phyloP scores from a whole-genome alignment of 805 yeast genomes.

The Metschnikowia picachoensis region DNA sequence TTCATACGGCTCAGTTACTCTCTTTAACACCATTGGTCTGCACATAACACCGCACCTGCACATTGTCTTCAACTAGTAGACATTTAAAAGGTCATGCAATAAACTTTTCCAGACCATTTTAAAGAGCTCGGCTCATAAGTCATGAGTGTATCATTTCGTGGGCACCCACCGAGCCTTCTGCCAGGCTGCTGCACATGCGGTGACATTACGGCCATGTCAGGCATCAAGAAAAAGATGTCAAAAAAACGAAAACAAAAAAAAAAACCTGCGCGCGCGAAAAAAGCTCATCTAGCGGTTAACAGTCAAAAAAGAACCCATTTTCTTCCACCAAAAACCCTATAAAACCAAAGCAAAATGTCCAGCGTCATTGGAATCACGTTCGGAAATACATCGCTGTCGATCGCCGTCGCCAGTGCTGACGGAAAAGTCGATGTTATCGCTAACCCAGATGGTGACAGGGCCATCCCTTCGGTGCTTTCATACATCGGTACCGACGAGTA shows the following conservation, averaged over 20 bases:
- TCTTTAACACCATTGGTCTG: too few relatives aligned
- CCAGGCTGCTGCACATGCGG: too few relatives aligned
- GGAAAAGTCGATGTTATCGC: conserved; percentile 97
- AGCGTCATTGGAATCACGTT: conserved; percentile 88
- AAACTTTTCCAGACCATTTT: too few relatives aligned
- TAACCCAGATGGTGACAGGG: conserved; percentile 98
- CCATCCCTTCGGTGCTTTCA: conserved; percentile 88
- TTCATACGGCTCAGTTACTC: too few relatives aligned
- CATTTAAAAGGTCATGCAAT: too few relatives aligned
- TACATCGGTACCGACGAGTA: conserved; percentile 94
- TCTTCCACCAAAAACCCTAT: neutral
- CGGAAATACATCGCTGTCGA: conserved; percentile 94
- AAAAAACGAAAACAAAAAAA: neutral
- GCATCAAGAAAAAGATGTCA: too few relatives aligned
- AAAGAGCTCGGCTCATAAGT: too few relatives aligned
- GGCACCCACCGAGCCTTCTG: too few relatives aligned
- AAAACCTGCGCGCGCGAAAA: neutral
- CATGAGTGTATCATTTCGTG: too few relatives aligned
- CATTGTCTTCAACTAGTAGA: too few relatives aligned
- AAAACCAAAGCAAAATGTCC: conserved; percentile 23
- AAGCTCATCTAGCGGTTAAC: neutral
- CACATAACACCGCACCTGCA: too few relatives aligned
- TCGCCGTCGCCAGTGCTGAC: conserved; percentile 79
- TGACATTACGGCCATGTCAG: too few relatives aligned
- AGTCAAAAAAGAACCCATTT: neutral